Base-by-base conservation (phyloP, 2,329 filamentous ascomycete species). In the Aaosphaeria arxii region DNA sequence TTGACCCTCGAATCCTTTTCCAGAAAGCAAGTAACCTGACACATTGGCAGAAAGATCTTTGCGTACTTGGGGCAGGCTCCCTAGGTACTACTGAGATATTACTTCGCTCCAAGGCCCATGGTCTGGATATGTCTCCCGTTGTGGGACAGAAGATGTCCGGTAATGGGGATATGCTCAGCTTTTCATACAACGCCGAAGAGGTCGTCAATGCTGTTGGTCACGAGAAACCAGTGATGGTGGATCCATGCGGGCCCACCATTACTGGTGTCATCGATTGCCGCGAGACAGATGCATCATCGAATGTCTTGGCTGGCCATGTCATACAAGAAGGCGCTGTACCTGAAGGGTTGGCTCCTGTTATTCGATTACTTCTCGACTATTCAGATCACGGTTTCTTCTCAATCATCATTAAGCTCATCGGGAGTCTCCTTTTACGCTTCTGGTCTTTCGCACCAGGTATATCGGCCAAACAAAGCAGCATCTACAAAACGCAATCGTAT, bases 101-200 rank as follows among this genome's bases (percentile, higher is more conserved):
- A 17, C 53, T 66, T 31, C 52, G 62, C 42, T 61, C 65, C 40
- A 48, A 56, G 40, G 43, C 48, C 6, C 74, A 81, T 61, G 84
- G 84, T 0, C 63, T 88, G 7, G 56, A 69, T 0, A 77, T 84
- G 71, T 86, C 83, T 54, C 71, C 78, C 11, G 71, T 74, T 41
- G 71, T 86, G 6, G 47, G 48, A 9, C 44, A 63, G 46, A 54
- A 54, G 46, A 7, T 85, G 77, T 83, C 81, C 56, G 84, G 84
- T 2, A 87, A 87, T 56, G 84, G 84, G 3, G 84, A 87, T 53
- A 82, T 86, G 57, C 63, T 87, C 11, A 79, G 77, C 2, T 87
- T 86, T 63, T 83, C 80, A 3, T 86, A 85, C 60, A 84, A 86
- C 61, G 82, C 77, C 2, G 72, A 85, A 39, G 66, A 77, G 4